Base-by-base conservation (phyloP, 306 rosid species). In the Echinosophora koreensis region DNA sequence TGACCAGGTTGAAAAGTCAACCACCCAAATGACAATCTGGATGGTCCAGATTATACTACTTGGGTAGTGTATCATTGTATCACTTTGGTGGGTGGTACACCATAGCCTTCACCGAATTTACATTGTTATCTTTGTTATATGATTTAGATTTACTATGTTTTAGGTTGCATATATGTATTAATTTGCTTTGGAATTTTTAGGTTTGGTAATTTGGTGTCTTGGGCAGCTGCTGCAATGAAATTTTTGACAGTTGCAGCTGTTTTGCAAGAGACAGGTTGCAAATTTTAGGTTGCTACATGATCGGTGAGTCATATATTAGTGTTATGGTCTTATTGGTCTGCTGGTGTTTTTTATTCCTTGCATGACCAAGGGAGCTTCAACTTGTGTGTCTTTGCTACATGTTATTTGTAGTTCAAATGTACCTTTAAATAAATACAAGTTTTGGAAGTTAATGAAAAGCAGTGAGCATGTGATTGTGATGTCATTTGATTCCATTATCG, bases 161-260 rank as follows among this genome's bases (percentile, higher is more conserved):
- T 28, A 12, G 49, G 18, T 14, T 56, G 28, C 12, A 18, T 32
- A 12, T 7, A 6, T 65, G 18, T 22, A 46, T 67, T 27, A 44
- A 44, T 44, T 44, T 44, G 49, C 49, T 1, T 72, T 66, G 17
- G 55, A 51, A 22, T 44, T 75, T 74, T 75, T 74, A 71, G 55
- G 74, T 73, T 59, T 49, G 8, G 63, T 72, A 22, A 22, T 67
- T 64, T 77, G 63, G 72, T 44, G 83, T 72, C 22, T 52, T 12
- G 32, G 46, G 77, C 79, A 73, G 63, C 76, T 55, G 76, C 91
- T 89, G 91, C 92, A 82, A 74, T 85, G 88, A 71, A 82, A 60
- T 85, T 91, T 89, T 91, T 74, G 57, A 78, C 81, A 62, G 58
- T 84, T 86, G 94, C 92, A 86, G 97, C 46, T 80, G 83, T 49